Conservation (phyloP, 768 basidiomycete genomes). For the Polyporus arcularius region DNA sequence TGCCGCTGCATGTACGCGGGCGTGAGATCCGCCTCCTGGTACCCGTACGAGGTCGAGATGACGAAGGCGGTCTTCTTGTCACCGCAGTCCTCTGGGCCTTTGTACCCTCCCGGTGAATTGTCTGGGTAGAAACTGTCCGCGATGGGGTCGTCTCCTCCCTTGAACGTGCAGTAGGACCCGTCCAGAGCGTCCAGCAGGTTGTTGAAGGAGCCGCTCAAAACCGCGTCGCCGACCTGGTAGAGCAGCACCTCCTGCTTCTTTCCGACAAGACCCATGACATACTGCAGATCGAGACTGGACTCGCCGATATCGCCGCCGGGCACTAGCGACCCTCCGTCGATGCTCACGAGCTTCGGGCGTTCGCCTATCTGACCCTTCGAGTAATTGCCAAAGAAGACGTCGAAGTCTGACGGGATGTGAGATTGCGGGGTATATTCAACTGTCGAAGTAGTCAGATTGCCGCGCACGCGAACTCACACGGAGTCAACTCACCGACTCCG, state of each 20-base stretch:
- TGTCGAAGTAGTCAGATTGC: constrained; percentile 13
- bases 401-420: constrained; percentile 43
- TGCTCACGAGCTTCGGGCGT: constrained; percentile 37
- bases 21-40: constrained; percentile 38
- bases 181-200: constrained; percentile 50
- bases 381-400: constrained; percentile 45
- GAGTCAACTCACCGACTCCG: constrained; percentile 30
- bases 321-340: constrained; percentile 44
- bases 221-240: constrained; percentile 27
- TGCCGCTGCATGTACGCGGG: constrained; percentile 41
- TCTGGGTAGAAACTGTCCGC: constrained; percentile 47
- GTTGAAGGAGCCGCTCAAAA: constrained; percentile 41
- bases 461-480: background rate
- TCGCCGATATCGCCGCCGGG: constrained; percentile 48
- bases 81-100: constrained; percentile 37
- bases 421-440: constrained; percentile 47
- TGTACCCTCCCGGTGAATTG: constrained; percentile 35
- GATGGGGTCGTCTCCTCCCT: constrained; percentile 44
- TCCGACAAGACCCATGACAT: constrained; percentile 52
- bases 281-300: constrained; percentile 74
- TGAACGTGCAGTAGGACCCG: constrained; percentile 42
- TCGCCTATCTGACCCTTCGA: constrained; percentile 40
- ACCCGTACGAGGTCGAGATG: constrained; percentile 42
- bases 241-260: constrained; percentile 24
- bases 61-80: constrained; percentile 36